Evolutionary conservation across 2,329 filamentous ascomycete species (phyloP).

Genomic region (Ophiostoma ips): DNA sequence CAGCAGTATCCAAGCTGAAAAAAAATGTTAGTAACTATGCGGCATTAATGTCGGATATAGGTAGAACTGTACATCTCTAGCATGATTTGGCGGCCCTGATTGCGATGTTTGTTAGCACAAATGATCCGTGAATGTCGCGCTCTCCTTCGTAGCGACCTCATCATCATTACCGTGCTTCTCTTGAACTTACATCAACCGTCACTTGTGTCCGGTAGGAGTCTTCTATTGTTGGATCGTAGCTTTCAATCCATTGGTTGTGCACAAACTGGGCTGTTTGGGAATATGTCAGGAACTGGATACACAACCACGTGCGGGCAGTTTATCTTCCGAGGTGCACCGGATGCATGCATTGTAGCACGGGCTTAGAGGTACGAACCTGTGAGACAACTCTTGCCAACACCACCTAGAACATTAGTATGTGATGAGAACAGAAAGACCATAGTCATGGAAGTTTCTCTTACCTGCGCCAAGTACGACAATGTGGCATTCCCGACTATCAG

Average conservation of each 20-base stretch:
- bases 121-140: background rate
- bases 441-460: conserved; percentile 25
- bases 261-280: conserved; percentile 67
- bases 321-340: too few relatives aligned
- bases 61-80: conserved; percentile 62
- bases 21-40: background rate
- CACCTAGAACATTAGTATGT: conserved; percentile 37
- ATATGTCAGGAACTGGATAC: background rate
- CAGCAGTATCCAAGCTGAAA: conserved; percentile 67
- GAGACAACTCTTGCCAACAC: conserved; percentile 84
- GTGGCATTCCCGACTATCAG: conserved; percentile 64
- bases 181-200: conserved; percentile 63
- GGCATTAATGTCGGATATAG: conserved; percentile 8
- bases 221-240: conserved; percentile 67
- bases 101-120: background rate
- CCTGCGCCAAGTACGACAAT: conserved; percentile 72
- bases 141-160: background rate
- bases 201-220: conserved; percentile 64
- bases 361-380: conserved; percentile 48
- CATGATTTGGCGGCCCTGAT: conserved; percentile 71
- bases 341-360: conserved; percentile 10
- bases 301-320: too few relatives aligned
- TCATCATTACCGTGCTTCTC: too few relatives aligned
- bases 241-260: conserved; percentile 88
- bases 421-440: background rate